Percentiles rank a stretch among this genome's conserved stretches.
Evolutionary conservation across 1,139 yeast species (phyloP).

Genomic region (Pichia sp.): DNA sequence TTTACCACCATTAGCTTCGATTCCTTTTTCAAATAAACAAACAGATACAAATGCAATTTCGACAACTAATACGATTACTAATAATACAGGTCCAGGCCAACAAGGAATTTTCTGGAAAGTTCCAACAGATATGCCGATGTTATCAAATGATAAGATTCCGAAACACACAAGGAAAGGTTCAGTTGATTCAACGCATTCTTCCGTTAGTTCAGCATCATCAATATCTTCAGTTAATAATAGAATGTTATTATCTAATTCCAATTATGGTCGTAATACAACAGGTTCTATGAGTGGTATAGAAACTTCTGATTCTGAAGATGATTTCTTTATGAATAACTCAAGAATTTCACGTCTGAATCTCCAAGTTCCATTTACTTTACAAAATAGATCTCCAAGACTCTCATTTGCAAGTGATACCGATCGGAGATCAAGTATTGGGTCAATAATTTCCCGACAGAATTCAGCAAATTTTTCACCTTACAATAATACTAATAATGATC

Average conservation of each 20-base stretch:
- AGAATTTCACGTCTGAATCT: slow-evolving; percentile 19
- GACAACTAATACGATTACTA: slow-evolving; percentile 5
- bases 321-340: slow-evolving; percentile 20
- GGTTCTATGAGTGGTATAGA: slow-evolving; percentile 10
- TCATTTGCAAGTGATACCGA: slow-evolving; percentile 37
- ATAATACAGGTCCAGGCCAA: slow-evolving; percentile 13
- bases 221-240: slow-evolving; percentile 1
- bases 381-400: slow-evolving; percentile 37
- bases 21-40: slow-evolving; percentile 7
- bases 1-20: slow-evolving; percentile 24
- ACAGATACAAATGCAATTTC: slow-evolving; percentile 14
- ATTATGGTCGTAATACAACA: neutral
- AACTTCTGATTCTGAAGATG: slow-evolving; percentile 36
- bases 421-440: too few species aligned
- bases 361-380: slow-evolving; percentile 20
- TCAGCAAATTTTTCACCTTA: too few species aligned
- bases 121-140: slow-evolving; percentile 32
- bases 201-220: slow-evolving; percentile 15
- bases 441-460: too few species aligned
- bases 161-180: slow-evolving; percentile 25
- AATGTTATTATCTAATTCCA: neutral
- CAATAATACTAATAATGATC: slow-evolving; percentile 6
- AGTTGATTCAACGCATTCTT: slow-evolving; percentile 31
- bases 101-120: slow-evolving; percentile 37
- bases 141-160: slow-evolving; percentile 2